Evolutionary conservation across 129 eudicot genomes (phyloP), one percentile per base, ranked within the genome.

Genomic region (Chrysanthemum makinoi): DNA sequence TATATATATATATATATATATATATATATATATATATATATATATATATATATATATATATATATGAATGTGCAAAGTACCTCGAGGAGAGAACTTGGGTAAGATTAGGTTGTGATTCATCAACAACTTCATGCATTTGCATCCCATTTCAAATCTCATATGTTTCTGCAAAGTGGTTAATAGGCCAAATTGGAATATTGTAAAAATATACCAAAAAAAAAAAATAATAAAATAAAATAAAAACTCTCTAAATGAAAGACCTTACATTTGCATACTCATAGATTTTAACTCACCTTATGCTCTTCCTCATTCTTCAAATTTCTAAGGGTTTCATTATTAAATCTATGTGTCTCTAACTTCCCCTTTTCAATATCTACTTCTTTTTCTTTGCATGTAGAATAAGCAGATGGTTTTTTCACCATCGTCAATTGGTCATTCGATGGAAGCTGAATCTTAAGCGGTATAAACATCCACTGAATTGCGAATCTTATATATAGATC

Each of bases 281-380:
- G 13, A 22, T 33, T 56, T 24, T 64, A 57, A 79, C 94, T 79
- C 83, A 91, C 97, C 53, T 72, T 72, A 16, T 70, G 76, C 44
- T 73, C 64, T 72, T 83, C 87, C 75, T 86, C 85, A 46, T 67
- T 84, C 74, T 82, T 86, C 57, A 75, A 49, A 72, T 60, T 75
- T 48, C 69, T 79, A 43, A 56, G 66, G 17, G 74, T 48, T 46
- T 83, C 91, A 43, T 67, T 84, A 55, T 62, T 77, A 70, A 77
- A 66, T 78, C 67, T 80, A 47, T 46, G 68, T n/a, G 58, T 74
- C 72, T 74, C 98, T 9, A 72, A 54, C 68, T 72, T 83, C 69
- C 95, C 88, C 65, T 83, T 83, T 82, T 92, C 98, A 55, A 87
- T 78, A 83, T 92, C 96, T 2, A 72, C 79, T 33, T 67, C 80